These are phyloP conservation scores for Ascochyta rabiei DNA, from an alignment of 2,329 filamentous ascomycete species.

Conservation along the genomic window DNA sequence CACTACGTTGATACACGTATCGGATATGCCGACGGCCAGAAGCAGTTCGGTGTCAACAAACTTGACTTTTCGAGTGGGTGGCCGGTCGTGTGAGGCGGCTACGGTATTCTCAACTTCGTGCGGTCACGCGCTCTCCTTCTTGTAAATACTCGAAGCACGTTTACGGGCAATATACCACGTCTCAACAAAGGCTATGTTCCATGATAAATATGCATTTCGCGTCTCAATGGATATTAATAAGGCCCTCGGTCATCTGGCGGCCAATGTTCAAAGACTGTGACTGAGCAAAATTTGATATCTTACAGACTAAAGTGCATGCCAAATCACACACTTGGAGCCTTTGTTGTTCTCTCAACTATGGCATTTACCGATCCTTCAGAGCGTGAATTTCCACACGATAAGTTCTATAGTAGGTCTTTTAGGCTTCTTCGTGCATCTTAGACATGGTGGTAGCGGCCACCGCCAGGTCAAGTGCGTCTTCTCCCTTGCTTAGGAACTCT, in stretches of 20 bases:
- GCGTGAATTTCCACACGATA: not conserved
- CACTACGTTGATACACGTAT: slow-evolving; percentile 51
- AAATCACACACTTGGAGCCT: too few relatives aligned
- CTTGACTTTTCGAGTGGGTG: slow-evolving; percentile 54
- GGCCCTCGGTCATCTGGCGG: too few relatives aligned
- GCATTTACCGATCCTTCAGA: not conserved
- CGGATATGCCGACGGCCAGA: slow-evolving; percentile 55
- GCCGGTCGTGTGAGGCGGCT: slow-evolving; percentile 36
- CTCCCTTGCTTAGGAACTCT: not conserved
- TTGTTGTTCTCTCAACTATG: not conserved
- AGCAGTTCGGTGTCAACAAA: slow-evolving; percentile 57
- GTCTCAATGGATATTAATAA: too few relatives aligned
- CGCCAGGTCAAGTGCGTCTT: not conserved
- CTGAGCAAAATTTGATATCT: too few relatives aligned
- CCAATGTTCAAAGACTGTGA: too few relatives aligned
- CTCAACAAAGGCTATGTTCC: too few relatives aligned
- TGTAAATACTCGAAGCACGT: not conserved
- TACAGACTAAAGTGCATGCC: too few relatives aligned
- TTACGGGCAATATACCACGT: not conserved
- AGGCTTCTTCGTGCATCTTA: not conserved
- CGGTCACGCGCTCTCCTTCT: not conserved
- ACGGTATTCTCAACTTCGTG: not conserved
- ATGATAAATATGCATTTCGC: too few relatives aligned
- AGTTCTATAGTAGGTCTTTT: not conserved
- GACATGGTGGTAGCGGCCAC: not conserved